phyloP scores from a whole-genome alignment of 2,329 filamentous ascomycete species.

The Sphaerulina vaccinii region DNA sequence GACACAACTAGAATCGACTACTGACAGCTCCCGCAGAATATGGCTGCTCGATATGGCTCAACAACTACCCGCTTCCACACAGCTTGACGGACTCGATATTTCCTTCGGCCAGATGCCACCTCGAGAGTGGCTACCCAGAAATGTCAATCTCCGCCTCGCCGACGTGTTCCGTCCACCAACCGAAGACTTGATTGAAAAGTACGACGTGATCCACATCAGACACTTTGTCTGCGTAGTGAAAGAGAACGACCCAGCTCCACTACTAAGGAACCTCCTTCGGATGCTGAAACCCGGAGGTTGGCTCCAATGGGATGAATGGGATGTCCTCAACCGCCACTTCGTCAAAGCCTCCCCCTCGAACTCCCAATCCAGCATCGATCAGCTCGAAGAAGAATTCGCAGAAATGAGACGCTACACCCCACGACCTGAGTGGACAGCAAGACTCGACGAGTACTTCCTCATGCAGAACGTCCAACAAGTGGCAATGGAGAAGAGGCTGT shows the following conservation, averaged over 20 bases:
- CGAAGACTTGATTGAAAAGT: conserved; percentile 18
- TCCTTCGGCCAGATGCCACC: conserved; percentile 25
- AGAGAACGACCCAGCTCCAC: conserved; percentile 25
- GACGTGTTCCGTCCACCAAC: conserved; percentile 25
- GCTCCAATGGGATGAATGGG: conserved; percentile 28
- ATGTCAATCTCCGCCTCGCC: conserved; percentile 23
- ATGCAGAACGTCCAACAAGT: conserved; percentile 21
- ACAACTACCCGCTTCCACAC: conserved; percentile 18
- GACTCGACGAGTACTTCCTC: conserved; percentile 25
- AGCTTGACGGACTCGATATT: conserved; percentile 31
- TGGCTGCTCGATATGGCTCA: conserved; percentile 27
- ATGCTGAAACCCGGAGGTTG: conserved; percentile 28
- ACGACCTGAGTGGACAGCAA: conserved; percentile 17
- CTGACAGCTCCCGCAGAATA: conserved; percentile 13
- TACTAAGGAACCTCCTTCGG: conserved; percentile 22
- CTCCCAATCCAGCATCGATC: conserved; percentile 23
- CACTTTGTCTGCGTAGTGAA: conserved; percentile 29
- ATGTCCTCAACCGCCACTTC: conserved; percentile 26
- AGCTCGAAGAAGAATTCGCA: conserved; percentile 24
- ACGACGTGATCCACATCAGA: conserved; percentile 32
- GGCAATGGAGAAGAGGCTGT: conserved; percentile 24
- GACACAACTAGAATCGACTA: neutral
- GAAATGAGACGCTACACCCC: conserved; percentile 23
- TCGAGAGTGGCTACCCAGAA: conserved; percentile 16
- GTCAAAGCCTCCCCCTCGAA: conserved; percentile 14